phyloP scores from a whole-genome alignment of 306 rosid genomes.

The Canavalia ensiformis region DNA sequence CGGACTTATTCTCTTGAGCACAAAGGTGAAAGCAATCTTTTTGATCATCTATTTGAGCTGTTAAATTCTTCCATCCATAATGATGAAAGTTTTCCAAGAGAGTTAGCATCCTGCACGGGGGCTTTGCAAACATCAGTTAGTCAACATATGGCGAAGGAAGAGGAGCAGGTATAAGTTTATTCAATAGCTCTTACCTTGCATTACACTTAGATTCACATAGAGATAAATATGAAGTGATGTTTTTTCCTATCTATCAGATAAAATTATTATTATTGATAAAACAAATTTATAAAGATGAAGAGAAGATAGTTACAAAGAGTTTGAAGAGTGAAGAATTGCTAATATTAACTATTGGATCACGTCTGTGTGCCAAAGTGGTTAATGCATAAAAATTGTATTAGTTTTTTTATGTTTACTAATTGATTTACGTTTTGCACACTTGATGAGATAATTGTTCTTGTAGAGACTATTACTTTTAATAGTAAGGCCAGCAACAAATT shows the following conservation, averaged over 20 bases:
- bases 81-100: constrained; percentile 86
- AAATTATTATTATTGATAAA: constrained; percentile 9
- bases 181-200: constrained; percentile 40
- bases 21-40: constrained; percentile 93
- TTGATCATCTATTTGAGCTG: constrained; percentile 86
- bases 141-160: constrained; percentile 99
- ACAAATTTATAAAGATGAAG: constrained; percentile 14
- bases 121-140: constrained; percentile 90
- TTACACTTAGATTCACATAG: neutral
- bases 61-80: constrained; percentile 67
- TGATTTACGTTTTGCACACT: constrained; percentile 9
- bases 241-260: constrained; percentile 21
- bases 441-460: constrained; percentile 39
- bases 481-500: neutral
- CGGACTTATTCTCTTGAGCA: constrained; percentile 98
- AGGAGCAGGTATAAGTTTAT: constrained; percentile 84
- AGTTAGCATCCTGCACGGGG: constrained; percentile 95
- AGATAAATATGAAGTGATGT: constrained; percentile 22
- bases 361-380: constrained; percentile 17
- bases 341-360: constrained; percentile 23
- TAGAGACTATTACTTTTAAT: constrained; percentile 19
- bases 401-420: constrained; percentile 25
- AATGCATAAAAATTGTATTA: constrained; percentile 20
- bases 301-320: constrained; percentile 27
- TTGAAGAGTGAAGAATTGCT: constrained; percentile 33